Evolutionary conservation across 306 rosid genomes (phyloP).

Genomic region (Quercus wislizeni): DNA sequence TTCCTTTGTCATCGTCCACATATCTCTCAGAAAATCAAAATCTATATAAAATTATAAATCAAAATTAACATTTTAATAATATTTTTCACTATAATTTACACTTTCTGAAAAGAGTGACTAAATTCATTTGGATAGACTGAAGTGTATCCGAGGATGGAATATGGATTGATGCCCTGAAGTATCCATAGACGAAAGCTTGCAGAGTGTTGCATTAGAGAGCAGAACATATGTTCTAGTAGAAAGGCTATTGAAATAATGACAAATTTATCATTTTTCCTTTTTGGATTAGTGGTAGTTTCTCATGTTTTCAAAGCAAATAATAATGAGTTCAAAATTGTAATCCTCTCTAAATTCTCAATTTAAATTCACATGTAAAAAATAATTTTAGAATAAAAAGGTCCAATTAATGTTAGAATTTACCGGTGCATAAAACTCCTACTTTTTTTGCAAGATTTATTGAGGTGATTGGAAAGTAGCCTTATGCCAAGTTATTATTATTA

Average conservation of each 20-base stretch:
- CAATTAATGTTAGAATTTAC: no score
- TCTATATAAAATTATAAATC: neutral
- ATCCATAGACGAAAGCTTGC: neutral
- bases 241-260: neutral
- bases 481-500: no score
- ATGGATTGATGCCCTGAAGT: constrained; percentile 65
- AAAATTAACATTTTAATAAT: neutral
- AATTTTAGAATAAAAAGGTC: no score
- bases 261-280: no score
- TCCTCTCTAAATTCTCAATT: no score
- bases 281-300: no score
- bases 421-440: no score
- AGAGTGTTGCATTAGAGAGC: neutral
- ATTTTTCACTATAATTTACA: neutral
- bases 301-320: no score
- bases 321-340: no score
- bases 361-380: no score
- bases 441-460: no score
- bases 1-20: constrained; percentile 66
- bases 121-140: constrained; percentile 59
- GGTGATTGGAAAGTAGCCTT: no score
- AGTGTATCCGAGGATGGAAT: constrained; percentile 57
- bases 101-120: constrained; percentile 7
- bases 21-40: constrained; percentile 39
- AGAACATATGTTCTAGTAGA: neutral